Percentiles rank a stretch among this genome's conserved stretches.
Evolutionary conservation across 345 rosid genomes (phyloP).

Genomic region (Melastoma malabathricum): DNA sequence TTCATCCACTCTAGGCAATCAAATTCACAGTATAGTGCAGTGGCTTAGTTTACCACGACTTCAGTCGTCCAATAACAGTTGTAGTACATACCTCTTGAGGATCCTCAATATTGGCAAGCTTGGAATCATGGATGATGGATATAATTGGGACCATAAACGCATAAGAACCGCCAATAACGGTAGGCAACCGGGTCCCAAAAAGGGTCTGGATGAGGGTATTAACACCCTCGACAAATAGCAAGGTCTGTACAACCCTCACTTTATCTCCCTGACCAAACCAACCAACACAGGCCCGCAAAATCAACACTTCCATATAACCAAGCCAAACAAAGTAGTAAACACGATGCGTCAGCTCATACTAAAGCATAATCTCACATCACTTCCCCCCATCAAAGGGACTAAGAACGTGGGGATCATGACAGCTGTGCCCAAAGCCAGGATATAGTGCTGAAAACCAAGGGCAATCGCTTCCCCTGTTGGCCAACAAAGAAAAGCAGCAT

Average conservation of each 20-base stretch:
- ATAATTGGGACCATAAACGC: conserved; percentile 95
- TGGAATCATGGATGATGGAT: conserved; percentile 79
- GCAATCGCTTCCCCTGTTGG: conserved; percentile 80
- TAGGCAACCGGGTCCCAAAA: conserved; percentile 86
- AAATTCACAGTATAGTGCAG: background rate
- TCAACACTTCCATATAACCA: background rate
- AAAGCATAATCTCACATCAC: conserved; percentile 41
- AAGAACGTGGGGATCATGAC: conserved; percentile 99
- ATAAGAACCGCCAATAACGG: conserved; percentile 93
- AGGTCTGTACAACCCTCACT: conserved; percentile 88
- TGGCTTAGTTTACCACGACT: background rate
- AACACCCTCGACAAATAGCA: conserved; percentile 80
- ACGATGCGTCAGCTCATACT: background rate
- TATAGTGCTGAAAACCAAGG: conserved; percentile 89
- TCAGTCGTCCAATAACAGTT: background rate
- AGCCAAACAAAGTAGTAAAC: background rate
- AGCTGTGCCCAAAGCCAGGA: conserved; percentile 90
- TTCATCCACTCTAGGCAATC: background rate
- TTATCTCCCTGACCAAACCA: conserved; percentile 63
- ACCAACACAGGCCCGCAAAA: background rate
- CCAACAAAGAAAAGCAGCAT: background rate
- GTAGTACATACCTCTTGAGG: conserved; percentile 48
- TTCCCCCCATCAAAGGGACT: conserved; percentile 95
- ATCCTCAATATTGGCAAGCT: conserved; percentile 60
- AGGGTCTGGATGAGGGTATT: conserved; percentile 86